phyloP scores from a whole-genome alignment of 106 monocot species.

The Platanthera guangdongensis region DNA sequence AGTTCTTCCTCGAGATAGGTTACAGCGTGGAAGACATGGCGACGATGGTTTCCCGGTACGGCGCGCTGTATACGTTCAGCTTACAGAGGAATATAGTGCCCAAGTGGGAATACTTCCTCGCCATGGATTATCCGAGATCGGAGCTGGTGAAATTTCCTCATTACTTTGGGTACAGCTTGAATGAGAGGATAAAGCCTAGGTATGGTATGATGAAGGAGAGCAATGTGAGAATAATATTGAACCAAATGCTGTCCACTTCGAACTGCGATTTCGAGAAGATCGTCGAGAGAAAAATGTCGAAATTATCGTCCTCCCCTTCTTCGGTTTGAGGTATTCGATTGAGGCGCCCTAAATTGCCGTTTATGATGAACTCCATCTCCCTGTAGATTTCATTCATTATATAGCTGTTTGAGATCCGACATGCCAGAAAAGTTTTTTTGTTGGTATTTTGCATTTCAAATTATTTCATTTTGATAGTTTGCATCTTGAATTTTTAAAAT shows the following conservation, averaged over 20 bases:
- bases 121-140: conserved; percentile 58
- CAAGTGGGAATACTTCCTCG: conserved; percentile 84
- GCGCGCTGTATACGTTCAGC: conserved; percentile 82
- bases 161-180: conserved; percentile 79
- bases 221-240: conserved; percentile 58
- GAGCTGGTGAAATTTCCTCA: conserved; percentile 95
- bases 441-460: too few species aligned
- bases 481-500: too few species aligned
- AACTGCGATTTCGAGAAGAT: conserved; percentile 48
- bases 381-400: too few species aligned
- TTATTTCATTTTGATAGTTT: too few species aligned
- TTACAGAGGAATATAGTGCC: conserved; percentile 69
- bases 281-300: conserved; percentile 39
- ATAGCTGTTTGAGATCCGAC: too few species aligned
- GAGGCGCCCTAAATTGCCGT: too few species aligned
- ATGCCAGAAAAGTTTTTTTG: too few species aligned
- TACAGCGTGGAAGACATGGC: conserved; percentile 54
- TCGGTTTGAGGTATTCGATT: too few species aligned
- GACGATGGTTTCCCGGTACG: conserved; percentile 71
- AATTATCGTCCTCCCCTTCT: neutral
- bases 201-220: conserved; percentile 34
- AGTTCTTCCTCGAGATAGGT: conserved; percentile 76
- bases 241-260: conserved; percentile 61
- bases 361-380: too few species aligned
- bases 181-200: conserved; percentile 76